Base-by-base conservation (phyloP, 2,329 filamentous ascomycete species). In the Arthroderma sp. region DNA sequence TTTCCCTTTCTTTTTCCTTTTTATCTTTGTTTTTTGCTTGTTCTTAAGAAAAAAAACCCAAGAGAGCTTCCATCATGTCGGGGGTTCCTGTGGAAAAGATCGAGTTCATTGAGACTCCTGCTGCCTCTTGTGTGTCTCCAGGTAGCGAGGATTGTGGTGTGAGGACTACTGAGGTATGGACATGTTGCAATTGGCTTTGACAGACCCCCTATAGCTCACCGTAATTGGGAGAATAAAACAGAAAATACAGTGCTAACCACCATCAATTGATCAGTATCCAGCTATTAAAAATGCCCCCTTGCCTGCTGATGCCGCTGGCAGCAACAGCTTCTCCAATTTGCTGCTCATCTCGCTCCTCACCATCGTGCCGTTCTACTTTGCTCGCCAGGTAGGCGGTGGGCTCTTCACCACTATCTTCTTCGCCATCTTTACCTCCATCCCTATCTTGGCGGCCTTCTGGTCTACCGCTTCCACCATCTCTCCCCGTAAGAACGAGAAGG, bases 201-300 rank as follows among this genome's bases (percentile, higher is more conserved):
- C 32, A 34, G 11, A 9, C 11, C 8, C 32, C 11, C 8, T 34
- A 9, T 2, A 11, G 11, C 11, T 34, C 32, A 8, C 32, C 8
- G 8, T 34, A 34, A 11, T 34, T 34, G 32, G 32, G 32, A 34
- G 32, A 34, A 3, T 3, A 22, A 22, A 22, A 22, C 15, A 22
- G 15, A 22, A 22, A 22, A 22, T 22, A 22, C 15, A 22, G 15
- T 22, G 15, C 15, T 22, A 22, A 22, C 15, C 15, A 22, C 3
- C 1, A 22, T 22, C 15, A 22, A 22, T 22, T 22, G 15, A 22
- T 22, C 59, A 93, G 88, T 89, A 79, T 58, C 82, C 86, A 30
- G 70, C 86, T 50, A 96, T 96, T 69, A 85, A 93, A 63, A 96
- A 96, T 78, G 85, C 81, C 40, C 87, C 91, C 53, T 78, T 96